These are phyloP conservation scores for Xylaria palmicola DNA, from an alignment of 495 filamentous ascomycete species.

Conservation along the genomic window DNA sequence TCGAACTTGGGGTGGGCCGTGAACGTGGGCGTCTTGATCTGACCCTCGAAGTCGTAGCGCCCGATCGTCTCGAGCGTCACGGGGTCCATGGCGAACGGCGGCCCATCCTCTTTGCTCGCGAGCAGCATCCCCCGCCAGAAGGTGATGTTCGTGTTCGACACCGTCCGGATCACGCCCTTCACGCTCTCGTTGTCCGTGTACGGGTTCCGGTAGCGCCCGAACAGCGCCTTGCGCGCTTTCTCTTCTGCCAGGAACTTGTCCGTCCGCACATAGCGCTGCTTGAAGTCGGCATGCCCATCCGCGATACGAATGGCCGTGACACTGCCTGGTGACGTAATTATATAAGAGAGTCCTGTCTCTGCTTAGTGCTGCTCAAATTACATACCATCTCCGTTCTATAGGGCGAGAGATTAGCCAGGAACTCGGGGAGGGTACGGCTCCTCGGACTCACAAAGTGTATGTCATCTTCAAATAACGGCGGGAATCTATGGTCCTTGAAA, in stretches of 20 bases:
- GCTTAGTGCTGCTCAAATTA: not conserved
- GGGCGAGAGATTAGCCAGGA: not conserved
- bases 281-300: constrained; percentile 49
- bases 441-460: constrained; percentile 41
- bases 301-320: constrained; percentile 55
- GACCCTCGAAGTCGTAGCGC: constrained; percentile 56
- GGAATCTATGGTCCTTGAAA: constrained; percentile 43
- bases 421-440: not conserved
- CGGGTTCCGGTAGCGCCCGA: constrained; percentile 55
- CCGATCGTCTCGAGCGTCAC: constrained; percentile 55
- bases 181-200: constrained; percentile 54
- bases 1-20: constrained; percentile 64
- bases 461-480: constrained; percentile 55
- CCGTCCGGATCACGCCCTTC: constrained; percentile 47
- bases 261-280: constrained; percentile 54
- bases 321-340: constrained; percentile 26
- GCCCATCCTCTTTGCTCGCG: constrained; percentile 56
- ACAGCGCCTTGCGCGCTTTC: constrained; percentile 38
- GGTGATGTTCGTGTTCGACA: constrained; percentile 56
- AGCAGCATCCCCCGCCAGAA: constrained; percentile 53
- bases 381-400: constrained; percentile 32
- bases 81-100: constrained; percentile 57
- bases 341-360: too few species aligned
- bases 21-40: constrained; percentile 53
- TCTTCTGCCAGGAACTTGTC: constrained; percentile 48